phyloP scores from a whole-genome alignment of 495 filamentous ascomycete genomes.

The Penicillium samsonianum region DNA sequence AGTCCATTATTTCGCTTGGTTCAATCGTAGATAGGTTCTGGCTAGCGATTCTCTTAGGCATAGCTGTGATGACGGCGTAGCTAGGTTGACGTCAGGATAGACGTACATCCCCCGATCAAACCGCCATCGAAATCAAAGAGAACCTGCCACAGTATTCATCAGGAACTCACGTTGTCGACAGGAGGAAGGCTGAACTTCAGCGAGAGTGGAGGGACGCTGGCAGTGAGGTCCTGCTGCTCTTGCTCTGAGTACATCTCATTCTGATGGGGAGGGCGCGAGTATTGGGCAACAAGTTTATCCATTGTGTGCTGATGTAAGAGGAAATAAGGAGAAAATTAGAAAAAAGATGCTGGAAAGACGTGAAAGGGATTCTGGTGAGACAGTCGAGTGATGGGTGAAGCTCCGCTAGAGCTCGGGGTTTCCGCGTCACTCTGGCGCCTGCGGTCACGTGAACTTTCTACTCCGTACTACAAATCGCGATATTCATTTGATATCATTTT shows the following conservation, averaged over 20 bases:
- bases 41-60: slow-evolving; percentile 6
- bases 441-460: slow-evolving; percentile 38
- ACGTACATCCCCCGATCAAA: not conserved
- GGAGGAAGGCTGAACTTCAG: slow-evolving; percentile 93
- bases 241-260: slow-evolving; percentile 70
- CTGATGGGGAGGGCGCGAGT: slow-evolving; percentile 73
- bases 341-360: slow-evolving; percentile 15
- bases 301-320: slow-evolving; percentile 51
- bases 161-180: slow-evolving; percentile 74
- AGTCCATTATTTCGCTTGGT: not conserved
- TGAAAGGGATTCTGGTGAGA: slow-evolving; percentile 23
- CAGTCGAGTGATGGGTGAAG: slow-evolving; percentile 32
- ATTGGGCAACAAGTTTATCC: slow-evolving; percentile 91
- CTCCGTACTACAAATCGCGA: not conserved
- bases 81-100: slow-evolving; percentile 14
- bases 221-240: slow-evolving; percentile 72
- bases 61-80: slow-evolving; percentile 11
- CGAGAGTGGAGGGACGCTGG: slow-evolving; percentile 68
- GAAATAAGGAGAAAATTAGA: slow-evolving; percentile 7
- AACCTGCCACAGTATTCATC: not conserved
- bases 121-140: slow-evolving; percentile 7
- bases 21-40: not conserved
- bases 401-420: slow-evolving; percentile 39
- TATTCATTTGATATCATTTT: not conserved
- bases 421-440: slow-evolving; percentile 51